A percentile compares a stretch with the other conserved stretches of the same genome.
Conservation (phyloP, 805 yeast genomes). For the Zygotorulaspora chibaensis region DNA sequence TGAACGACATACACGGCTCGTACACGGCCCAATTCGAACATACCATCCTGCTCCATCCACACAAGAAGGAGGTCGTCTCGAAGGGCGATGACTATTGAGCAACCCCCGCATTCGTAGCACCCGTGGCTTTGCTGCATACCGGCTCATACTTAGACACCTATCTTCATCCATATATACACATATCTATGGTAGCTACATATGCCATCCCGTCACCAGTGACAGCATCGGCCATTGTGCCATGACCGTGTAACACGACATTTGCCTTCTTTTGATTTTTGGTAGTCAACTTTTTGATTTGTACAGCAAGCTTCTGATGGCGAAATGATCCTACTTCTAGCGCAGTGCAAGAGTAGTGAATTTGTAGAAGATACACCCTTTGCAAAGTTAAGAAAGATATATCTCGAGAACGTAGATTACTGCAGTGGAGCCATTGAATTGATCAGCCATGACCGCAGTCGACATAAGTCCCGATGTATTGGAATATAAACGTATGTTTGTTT, state of each 20-base stretch:
- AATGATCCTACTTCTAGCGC: background rate
- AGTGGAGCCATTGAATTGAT: background rate
- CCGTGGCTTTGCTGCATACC: too few relatives aligned
- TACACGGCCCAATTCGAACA: constrained; percentile 98
- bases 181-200: too few relatives aligned
- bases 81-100: constrained; percentile 85
- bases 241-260: background rate
- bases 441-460: constrained; percentile 45
- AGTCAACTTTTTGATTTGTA: background rate
- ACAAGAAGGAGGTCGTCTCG: constrained; percentile 88
- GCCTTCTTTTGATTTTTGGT: background rate
- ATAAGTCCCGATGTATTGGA: constrained; percentile 70
- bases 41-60: constrained; percentile 85
- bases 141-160: too few relatives aligned
- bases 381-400: background rate
- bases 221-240: background rate
- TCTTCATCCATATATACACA: too few relatives aligned
- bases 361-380: background rate
- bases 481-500: constrained; percentile 62
- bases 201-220: background rate
- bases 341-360: background rate
- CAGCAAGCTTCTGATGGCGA: background rate
- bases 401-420: background rate
- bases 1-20: constrained; percentile 74
- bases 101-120: background rate